These are phyloP conservation scores for Trichoderma sp. DNA, from an alignment of 2,329 filamentous ascomycete genomes.

Conservation along the genomic window DNA sequence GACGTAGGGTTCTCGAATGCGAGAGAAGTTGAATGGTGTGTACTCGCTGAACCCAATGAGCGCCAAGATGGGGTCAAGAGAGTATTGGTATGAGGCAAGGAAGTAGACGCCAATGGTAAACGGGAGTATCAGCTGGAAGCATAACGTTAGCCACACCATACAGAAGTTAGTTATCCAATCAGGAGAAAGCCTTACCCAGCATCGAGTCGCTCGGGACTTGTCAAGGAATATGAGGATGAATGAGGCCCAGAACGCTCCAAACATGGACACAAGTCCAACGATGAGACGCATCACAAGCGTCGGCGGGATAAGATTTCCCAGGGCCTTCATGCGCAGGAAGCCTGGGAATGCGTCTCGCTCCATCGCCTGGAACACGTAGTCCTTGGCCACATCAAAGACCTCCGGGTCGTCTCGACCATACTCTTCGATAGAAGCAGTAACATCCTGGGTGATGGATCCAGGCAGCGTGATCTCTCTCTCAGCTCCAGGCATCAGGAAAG, in stretches of 20 bases:
- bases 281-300: conserved; percentile 86
- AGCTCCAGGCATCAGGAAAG: conserved; percentile 89
- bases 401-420: conserved; percentile 93
- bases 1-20: conserved; percentile 88
- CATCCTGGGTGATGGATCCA: conserved; percentile 80
- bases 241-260: conserved; percentile 89
- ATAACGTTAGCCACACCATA: conserved; percentile 30
- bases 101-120: conserved; percentile 91
- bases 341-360: conserved; percentile 98
- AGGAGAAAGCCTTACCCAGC: conserved; percentile 69
- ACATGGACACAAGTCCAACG: conserved; percentile 78
- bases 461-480: conserved; percentile 96
- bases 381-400: conserved; percentile 95
- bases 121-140: conserved; percentile 68
- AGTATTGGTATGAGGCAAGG: conserved; percentile 90
- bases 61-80: conserved; percentile 87
- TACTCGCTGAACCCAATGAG: conserved; percentile 93
- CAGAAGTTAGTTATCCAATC: conserved; percentile 26
- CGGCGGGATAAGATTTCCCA: conserved; percentile 92
- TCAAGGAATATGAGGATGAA: conserved; percentile 93
- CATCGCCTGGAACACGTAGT: conserved; percentile 99
- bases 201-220: conserved; percentile 70
- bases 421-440: conserved; percentile 86
- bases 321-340: conserved; percentile 89
- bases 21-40: conserved; percentile 88